These are phyloP conservation scores for Fomitiporia mediterranea DNA, from an alignment of 1,284 basidiomycete genomes.

Conservation along the genomic window DNA sequence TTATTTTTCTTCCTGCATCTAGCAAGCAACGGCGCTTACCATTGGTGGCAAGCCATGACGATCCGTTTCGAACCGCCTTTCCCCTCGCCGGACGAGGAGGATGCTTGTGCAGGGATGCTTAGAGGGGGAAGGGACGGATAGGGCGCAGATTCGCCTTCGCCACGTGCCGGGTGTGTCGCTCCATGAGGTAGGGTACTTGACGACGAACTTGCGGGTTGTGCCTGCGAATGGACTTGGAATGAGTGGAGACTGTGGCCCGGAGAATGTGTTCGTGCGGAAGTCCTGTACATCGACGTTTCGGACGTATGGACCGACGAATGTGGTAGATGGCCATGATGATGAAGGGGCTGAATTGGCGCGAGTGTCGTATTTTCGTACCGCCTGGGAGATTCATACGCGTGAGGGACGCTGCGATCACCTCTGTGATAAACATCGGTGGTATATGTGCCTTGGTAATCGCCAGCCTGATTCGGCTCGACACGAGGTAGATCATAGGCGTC, in stretches of 20 bases:
- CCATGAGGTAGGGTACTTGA: neutral
- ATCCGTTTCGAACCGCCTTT: conserved; percentile 15
- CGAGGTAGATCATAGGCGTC: conserved; percentile 15
- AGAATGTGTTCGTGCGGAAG: conserved; percentile 1
- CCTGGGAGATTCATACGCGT: conserved; percentile 2
- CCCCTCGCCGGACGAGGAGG: conserved; percentile 6
- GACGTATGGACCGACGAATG: conserved; percentile 5
- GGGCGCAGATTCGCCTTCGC: neutral
- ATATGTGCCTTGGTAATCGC: neutral
- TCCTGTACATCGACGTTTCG: conserved; percentile 6
- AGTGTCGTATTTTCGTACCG: conserved; percentile 14
- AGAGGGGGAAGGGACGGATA: conserved; percentile 16
- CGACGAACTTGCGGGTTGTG: neutral
- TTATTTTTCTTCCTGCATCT: neutral
- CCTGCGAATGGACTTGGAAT: conserved; percentile 10
- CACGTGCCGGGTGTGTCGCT: neutral
- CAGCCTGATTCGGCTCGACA: neutral
- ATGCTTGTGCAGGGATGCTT: neutral
- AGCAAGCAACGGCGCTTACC: conserved; percentile 5
- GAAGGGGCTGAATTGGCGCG: conserved; percentile 10
- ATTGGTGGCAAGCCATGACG: conserved; percentile 21
- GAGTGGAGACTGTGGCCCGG: conserved; percentile 3
- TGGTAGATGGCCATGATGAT: conserved; percentile 9
- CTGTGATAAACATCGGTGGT: conserved; percentile 9
- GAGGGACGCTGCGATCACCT: conserved; percentile 1